phyloP scores from a whole-genome alignment of 441 rosid genomes.

The Pelargonium fulgidum region DNA sequence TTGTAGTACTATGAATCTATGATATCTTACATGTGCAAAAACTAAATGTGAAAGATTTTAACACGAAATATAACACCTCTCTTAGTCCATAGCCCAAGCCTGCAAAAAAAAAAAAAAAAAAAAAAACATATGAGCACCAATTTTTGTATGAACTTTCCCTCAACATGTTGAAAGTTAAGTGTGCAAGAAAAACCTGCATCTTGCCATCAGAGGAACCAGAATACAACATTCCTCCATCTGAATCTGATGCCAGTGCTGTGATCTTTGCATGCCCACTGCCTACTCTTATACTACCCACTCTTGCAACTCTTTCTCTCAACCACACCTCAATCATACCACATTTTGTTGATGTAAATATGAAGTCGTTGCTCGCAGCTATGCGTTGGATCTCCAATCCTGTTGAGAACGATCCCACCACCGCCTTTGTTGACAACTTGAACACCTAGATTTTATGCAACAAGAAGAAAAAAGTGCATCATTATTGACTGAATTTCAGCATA shows the following conservation, averaged over 20 bases:
- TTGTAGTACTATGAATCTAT: too few species aligned
- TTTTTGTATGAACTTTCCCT: not conserved
- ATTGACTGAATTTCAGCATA: not conserved
- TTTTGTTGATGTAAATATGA: slow-evolving; percentile 49
- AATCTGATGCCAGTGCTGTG: slow-evolving; percentile 37
- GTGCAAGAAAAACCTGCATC: slow-evolving; percentile 37
- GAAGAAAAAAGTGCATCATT: not conserved
- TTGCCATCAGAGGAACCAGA: slow-evolving; percentile 54
- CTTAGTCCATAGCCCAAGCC: slow-evolving; percentile 50
- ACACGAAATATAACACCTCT: not conserved
- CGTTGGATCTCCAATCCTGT: slow-evolving; percentile 38
- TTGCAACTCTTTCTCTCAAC: slow-evolving; percentile 39
- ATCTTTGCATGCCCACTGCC: slow-evolving; percentile 28
- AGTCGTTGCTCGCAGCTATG: slow-evolving; percentile 39
- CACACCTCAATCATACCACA: slow-evolving; percentile 53
- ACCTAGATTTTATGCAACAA: slow-evolving; percentile 28
- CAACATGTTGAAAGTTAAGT: not conserved
- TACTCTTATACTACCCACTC: slow-evolving; percentile 33
- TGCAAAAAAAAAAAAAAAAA: slow-evolving; percentile 19
- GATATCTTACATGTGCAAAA: too few species aligned
- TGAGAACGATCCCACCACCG: slow-evolving; percentile 32
- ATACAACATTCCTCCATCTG: slow-evolving; percentile 45
- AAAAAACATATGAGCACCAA: not conserved
- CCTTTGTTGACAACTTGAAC: slow-evolving; percentile 32
- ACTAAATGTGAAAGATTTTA: too few species aligned